These are phyloP conservation scores for Leccinum arenicola DNA, from an alignment of 768 basidiomycete genomes.

Conservation along the genomic window DNA sequence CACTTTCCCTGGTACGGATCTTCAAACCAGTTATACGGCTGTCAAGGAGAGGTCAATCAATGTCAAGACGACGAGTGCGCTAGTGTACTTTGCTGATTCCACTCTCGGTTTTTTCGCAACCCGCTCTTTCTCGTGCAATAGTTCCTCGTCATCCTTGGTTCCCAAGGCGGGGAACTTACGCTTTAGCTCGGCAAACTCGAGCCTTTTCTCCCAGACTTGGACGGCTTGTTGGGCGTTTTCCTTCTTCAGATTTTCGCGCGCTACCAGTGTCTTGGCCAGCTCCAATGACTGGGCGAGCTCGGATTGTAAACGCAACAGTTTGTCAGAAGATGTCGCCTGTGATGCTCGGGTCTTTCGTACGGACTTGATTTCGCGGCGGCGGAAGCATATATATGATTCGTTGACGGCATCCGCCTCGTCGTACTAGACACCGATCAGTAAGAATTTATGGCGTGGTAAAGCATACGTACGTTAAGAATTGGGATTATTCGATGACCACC, in stretches of 20 bases:
- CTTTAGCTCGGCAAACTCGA: constrained; percentile 75
- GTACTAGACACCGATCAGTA: constrained; percentile 41
- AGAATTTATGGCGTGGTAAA: background rate
- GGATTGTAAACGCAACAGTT: constrained; percentile 73
- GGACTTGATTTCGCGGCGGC: constrained; percentile 90
- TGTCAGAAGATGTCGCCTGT: constrained; percentile 87
- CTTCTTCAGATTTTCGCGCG: constrained; percentile 76
- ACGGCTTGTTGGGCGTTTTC: constrained; percentile 56
- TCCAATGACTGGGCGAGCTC: constrained; percentile 75
- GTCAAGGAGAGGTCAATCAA: constrained; percentile 4
- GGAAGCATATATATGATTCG: constrained; percentile 97
- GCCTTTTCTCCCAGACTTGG: constrained; percentile 76
- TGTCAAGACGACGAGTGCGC: too few relatives aligned
- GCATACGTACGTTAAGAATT: constrained; percentile 68
- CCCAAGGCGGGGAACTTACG: constrained; percentile 63
- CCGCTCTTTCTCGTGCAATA: constrained; percentile 69
- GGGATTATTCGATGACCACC: constrained; percentile 87
- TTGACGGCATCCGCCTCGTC: constrained; percentile 89
- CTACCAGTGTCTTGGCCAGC: constrained; percentile 63
- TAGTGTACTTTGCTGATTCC: constrained; percentile 17
- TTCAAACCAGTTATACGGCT: constrained; percentile 53
- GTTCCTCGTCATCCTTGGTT: constrained; percentile 67
- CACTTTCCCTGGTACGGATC: constrained; percentile 47
- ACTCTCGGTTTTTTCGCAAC: constrained; percentile 57
- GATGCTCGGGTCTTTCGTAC: constrained; percentile 92